Conservation (phyloP, 2,329 filamentous ascomycete species). For the Chaetomiaceae sp. region DNA sequence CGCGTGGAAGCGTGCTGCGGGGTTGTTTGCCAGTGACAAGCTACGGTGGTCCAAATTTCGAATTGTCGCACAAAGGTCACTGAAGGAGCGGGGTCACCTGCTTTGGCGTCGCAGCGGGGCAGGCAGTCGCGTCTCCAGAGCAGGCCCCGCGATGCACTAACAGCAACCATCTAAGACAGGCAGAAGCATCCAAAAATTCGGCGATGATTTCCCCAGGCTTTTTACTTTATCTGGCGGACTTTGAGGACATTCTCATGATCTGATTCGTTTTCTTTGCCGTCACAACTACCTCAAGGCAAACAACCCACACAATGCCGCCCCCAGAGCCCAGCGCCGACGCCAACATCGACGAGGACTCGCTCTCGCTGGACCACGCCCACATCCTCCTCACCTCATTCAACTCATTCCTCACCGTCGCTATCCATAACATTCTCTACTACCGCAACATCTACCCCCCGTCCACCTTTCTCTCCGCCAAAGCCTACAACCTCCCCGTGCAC, state of each 20-base stretch:
- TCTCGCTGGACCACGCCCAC: conserved; percentile 29
- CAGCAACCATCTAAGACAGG: not conserved
- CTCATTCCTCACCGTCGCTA: conserved; percentile 74
- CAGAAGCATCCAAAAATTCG: not conserved
- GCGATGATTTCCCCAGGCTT: too few species aligned
- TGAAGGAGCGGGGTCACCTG: conserved; percentile 21
- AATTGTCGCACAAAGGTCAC: not conserved
- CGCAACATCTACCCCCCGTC: conserved; percentile 71
- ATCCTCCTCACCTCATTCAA: conserved; percentile 65
- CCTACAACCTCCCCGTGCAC: conserved; percentile 78
- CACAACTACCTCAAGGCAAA: too few species aligned
- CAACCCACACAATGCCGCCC: not conserved
- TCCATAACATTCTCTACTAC: conserved; percentile 83
- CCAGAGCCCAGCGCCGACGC: not conserved
- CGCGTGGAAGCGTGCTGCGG: conserved; percentile 2
- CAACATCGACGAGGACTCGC: not conserved
- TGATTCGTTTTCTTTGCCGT: too few species aligned
- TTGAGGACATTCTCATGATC: too few species aligned
- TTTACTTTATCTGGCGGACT: too few species aligned
- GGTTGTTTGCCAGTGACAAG: not conserved
- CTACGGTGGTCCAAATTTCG: not conserved
- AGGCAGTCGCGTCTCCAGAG: conserved; percentile 4
- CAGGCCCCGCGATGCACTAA: conserved; percentile 14
- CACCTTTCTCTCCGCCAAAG: conserved; percentile 74
- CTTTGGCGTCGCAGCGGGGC: conserved; percentile 20